Percentiles rank a stretch among this genome's conserved stretches.
phyloP scores from a whole-genome alignment of 148 eudicot genomes.

The Vaccinium myrtillus region DNA sequence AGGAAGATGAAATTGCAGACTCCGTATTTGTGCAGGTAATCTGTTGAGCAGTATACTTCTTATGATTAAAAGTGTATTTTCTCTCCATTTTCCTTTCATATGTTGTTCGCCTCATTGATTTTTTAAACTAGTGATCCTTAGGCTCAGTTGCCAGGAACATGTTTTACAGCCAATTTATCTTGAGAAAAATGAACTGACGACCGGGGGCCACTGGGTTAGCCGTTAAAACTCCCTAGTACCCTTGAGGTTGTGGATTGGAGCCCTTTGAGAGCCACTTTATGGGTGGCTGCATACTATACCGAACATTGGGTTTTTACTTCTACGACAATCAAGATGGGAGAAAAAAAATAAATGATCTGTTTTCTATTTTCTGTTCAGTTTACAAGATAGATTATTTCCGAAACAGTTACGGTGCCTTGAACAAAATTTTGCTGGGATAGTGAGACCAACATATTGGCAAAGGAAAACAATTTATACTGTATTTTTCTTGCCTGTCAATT shows the following conservation, averaged over 20 bases:
- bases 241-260: neutral
- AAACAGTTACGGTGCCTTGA: neutral
- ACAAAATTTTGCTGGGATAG: neutral
- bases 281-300: neutral
- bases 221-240: neutral
- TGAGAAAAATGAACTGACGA: neutral
- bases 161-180: neutral
- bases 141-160: neutral
- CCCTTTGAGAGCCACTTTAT: neutral
- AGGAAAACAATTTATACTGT: neutral
- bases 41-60: neutral
- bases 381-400: neutral
- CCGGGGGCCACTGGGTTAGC: neutral
- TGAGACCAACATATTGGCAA: neutral
- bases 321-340: neutral
- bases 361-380: neutral
- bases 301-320: neutral
- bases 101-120: neutral
- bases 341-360: too few relatives aligned
- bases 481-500: neutral
- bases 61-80: neutral
- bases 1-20: constrained; percentile 89
- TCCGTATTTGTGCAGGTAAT: constrained; percentile 80
- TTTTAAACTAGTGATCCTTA: neutral
- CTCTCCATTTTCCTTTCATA: neutral